phyloP scores from a whole-genome alignment of 257 asterid species.

The Lavandula angustifolia region DNA sequence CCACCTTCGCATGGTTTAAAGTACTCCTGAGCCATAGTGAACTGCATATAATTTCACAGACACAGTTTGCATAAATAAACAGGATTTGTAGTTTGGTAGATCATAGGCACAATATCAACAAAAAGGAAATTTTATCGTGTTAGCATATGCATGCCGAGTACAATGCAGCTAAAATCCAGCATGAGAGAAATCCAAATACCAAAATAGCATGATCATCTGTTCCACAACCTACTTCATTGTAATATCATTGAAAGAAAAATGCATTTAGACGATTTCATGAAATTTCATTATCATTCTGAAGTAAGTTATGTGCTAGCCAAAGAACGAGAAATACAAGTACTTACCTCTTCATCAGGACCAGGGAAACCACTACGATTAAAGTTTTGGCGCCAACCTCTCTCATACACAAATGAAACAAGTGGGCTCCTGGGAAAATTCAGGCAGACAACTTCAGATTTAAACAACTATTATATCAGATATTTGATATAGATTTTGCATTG shows the following conservation, averaged over 20 bases:
- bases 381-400: constrained; percentile 98
- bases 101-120: constrained; percentile 2
- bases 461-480: neutral
- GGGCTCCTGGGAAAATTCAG: constrained; percentile 70
- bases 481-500: neutral
- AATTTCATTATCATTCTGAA: neutral
- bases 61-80: constrained; percentile 6
- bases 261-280: constrained; percentile 11
- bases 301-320: constrained; percentile 6
- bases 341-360: constrained; percentile 98
- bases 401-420: constrained; percentile 83
- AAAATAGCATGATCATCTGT: neutral
- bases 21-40: constrained; percentile 87
- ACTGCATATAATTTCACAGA: constrained; percentile 52
- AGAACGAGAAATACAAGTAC: constrained; percentile 16
- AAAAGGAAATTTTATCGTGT: constrained; percentile 1
- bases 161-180: neutral
- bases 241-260: constrained; percentile 2
- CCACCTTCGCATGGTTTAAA: constrained; percentile 83
- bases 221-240: constrained; percentile 1
- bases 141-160: constrained; percentile 13
- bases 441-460: constrained; percentile 33
- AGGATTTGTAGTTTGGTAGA: constrained; percentile 10
- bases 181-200: neutral
- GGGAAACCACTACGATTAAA: constrained; percentile 89